Conservation (phyloP, 2,329 filamentous ascomycete species). For the Emmonsia crescens region DNA sequence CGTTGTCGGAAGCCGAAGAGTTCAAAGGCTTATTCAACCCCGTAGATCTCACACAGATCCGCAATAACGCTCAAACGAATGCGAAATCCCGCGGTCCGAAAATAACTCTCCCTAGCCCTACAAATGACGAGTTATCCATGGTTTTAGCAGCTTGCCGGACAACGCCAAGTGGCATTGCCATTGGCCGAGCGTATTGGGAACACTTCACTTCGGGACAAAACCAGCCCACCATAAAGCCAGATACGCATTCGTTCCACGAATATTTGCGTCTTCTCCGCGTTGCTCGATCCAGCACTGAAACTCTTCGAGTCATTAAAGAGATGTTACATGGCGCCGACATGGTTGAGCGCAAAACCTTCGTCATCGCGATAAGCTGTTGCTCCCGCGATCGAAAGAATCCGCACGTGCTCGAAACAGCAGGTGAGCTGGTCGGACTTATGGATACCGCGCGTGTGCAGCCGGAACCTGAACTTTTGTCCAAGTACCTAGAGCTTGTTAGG, state of each 20-base stretch:
- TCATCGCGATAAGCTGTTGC: conserved; percentile 63
- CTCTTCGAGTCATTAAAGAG: conserved; percentile 48
- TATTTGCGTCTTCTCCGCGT: conserved; percentile 58
- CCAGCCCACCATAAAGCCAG: conserved; percentile 50
- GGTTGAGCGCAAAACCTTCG: conserved; percentile 48
- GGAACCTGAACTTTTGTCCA: conserved; percentile 20
- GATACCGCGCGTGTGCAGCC: conserved; percentile 19
- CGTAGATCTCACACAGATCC: conserved; percentile 11
- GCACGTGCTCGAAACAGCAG: conserved; percentile 56
- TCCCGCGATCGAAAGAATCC: conserved; percentile 64
- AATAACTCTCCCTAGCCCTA: conserved; percentile 34
- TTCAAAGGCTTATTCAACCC: conserved; percentile 23
- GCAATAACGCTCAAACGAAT: neutral
- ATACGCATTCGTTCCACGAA: conserved; percentile 57
- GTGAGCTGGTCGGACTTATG: conserved; percentile 52
- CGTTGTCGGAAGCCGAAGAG: neutral
- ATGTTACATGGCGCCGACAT: conserved; percentile 35
- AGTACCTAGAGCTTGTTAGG: conserved; percentile 21
- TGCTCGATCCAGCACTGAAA: conserved; percentile 53
- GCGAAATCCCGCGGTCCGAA: conserved; percentile 1
- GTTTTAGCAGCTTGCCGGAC: conserved; percentile 52
- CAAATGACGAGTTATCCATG: conserved; percentile 54
- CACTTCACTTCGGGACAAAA: conserved; percentile 42
- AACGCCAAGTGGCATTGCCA: conserved; percentile 47
- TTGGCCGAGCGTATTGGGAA: conserved; percentile 70